phyloP scores from a whole-genome alignment of 1,284 basidiomycete genomes.

The Lentinus polychrous region DNA sequence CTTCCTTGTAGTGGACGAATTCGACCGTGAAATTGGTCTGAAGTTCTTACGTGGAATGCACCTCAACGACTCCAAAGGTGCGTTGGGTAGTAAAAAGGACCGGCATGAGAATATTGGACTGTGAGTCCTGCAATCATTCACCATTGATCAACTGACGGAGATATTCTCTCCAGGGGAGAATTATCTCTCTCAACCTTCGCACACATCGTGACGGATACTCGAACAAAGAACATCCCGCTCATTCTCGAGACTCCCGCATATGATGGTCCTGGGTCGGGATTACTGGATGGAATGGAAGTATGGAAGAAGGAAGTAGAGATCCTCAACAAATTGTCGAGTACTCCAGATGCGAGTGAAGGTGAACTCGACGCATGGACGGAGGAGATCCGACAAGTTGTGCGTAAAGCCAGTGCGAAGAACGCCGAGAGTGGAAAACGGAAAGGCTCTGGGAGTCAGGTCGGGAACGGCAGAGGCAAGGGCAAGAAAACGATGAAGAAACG shows the following conservation, averaged over 20 bases:
- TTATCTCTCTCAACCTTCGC: constrained; percentile 62
- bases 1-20: constrained; percentile 42
- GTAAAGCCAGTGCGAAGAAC: constrained; percentile 14
- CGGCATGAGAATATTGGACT: constrained; percentile 82
- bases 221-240: constrained; percentile 67
- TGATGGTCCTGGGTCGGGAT: constrained; percentile 30
- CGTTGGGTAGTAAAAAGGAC: constrained; percentile 62
- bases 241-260: constrained; percentile 77
- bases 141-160: neutral
- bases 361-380: constrained; percentile 19
- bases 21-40: constrained; percentile 64
- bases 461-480: constrained; percentile 8
- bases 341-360: constrained; percentile 4
- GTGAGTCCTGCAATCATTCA: constrained; percentile 32
- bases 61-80: constrained; percentile 76
- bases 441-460: neutral
- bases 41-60: constrained; percentile 77
- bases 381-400: constrained; percentile 25
- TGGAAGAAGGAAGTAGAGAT: constrained; percentile 71
- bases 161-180: constrained; percentile 42
- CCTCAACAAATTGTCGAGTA: constrained; percentile 40
- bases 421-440: constrained; percentile 14
- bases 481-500: constrained; percentile 15
- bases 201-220: constrained; percentile 62
- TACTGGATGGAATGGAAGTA: constrained; percentile 35